Evolutionary conservation across 495 filamentous ascomycete genomes (phyloP).

Genomic region (Sabuloglossum arenarium): DNA sequence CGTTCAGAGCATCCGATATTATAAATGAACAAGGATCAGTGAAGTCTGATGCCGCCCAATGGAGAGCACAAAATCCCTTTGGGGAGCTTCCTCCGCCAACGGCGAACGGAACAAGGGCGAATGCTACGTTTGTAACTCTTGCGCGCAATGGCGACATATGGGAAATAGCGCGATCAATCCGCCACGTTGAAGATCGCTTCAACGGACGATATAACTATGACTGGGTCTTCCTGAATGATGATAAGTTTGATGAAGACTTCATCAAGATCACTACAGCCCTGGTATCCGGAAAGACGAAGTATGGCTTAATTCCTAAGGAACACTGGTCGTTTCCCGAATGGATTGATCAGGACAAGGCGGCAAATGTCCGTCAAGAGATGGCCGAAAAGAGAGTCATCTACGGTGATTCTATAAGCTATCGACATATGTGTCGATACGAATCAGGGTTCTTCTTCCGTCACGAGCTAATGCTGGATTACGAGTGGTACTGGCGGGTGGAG

Average conservation of each 20-base stretch:
- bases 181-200: conserved; percentile 91
- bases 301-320: conserved; percentile 64
- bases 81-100: conserved; percentile 26
- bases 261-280: conserved; percentile 77
- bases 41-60: neutral
- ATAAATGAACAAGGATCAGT: neutral
- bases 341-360: conserved; percentile 73
- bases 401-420: conserved; percentile 78
- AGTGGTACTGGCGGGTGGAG: conserved; percentile 88
- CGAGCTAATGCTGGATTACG: conserved; percentile 59
- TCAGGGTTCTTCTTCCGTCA: conserved; percentile 89
- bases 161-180: conserved; percentile 90
- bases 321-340: conserved; percentile 80
- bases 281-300: conserved; percentile 76
- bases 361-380: conserved; percentile 69
- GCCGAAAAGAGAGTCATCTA: conserved; percentile 74
- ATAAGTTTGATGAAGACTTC: conserved; percentile 78
- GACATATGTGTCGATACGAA: conserved; percentile 89
- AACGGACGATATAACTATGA: conserved; percentile 92
- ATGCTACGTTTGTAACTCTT: conserved; percentile 91
- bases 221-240: conserved; percentile 97
- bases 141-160: conserved; percentile 85
- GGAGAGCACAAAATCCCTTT: neutral
- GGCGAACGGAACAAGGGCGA: conserved; percentile 47
- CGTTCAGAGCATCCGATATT: neutral